Percentiles rank a stretch among this genome's conserved stretches.
phyloP scores from a whole-genome alignment of 2,329 filamentous ascomycete genomes.

The Fusarium fujikuroi region DNA sequence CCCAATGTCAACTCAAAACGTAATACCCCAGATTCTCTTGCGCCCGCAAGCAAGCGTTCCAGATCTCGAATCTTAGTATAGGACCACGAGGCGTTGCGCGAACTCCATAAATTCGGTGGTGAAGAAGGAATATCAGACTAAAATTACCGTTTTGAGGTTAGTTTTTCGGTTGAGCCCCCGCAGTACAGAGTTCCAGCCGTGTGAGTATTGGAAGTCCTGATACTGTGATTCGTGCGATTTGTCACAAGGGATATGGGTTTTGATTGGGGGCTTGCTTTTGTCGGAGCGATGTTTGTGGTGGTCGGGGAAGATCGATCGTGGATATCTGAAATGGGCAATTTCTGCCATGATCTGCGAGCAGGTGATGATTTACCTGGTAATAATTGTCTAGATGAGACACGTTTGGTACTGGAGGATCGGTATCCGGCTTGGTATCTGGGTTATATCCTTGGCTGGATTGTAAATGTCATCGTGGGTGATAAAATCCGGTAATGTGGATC shows the following conservation, averaged over 20 bases:
- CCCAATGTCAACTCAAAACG: slow-evolving; percentile 5
- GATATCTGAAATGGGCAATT: not conserved
- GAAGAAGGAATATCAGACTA: slow-evolving; percentile 3
- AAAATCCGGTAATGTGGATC: not conserved
- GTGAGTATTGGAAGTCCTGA: not conserved
- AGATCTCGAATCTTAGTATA: not conserved
- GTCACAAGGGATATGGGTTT: not conserved
- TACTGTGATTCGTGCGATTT: not conserved
- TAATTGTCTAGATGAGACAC: not conserved
- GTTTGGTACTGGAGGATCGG: not conserved
- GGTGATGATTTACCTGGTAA: not conserved
- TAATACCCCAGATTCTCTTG: slow-evolving; percentile 15
- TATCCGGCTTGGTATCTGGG: not conserved
- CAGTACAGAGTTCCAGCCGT: not conserved
- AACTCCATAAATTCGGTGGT: not conserved
- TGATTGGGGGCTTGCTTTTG: not conserved
- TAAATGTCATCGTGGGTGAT: not conserved
- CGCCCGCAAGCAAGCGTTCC: slow-evolving; percentile 15
- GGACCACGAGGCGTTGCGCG: not conserved
- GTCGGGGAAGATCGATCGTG: not conserved
- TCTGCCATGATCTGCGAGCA: not conserved
- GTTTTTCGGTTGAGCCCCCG: not conserved
- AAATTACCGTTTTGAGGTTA: not conserved
- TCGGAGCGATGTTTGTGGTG: not conserved
- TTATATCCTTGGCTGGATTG: not conserved